Evolutionary conservation across 2,329 filamentous ascomycete species (phyloP), one percentile per base, ranked within the genome.

Genomic region (Rhynchosporium graminicola): DNA sequence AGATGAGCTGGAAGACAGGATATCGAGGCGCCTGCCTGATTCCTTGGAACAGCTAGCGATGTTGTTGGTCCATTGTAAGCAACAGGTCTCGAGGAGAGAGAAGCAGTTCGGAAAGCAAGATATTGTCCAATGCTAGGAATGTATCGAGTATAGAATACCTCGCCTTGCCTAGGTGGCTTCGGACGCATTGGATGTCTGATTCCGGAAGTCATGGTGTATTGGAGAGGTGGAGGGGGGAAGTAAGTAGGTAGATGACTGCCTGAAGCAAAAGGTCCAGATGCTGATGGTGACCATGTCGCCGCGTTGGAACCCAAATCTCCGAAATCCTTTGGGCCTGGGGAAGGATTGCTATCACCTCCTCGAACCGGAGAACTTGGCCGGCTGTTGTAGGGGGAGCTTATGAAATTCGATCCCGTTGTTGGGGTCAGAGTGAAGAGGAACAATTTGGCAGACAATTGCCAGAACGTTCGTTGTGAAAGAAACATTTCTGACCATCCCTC

Each of bases 131-230:
- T 79, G 52, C 89, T 94, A 0, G 91, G 91, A 15, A 98, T 81
- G 74, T 89, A 97, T 59, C 95, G 89, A 0, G 87, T 89, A 75
- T 99, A 99, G 71, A 99, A 94, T 0, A 91, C 86, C 71, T 97
- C 92, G 13, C 92, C 92, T 81, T 96, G 92, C 2, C 91, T 87
- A 1, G 92, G 91, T 0, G 94, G 92, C 74, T 96, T 97, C 1
- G 91, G 89, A 0, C 95, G 87, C 47, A 96, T 80, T 0, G 95
- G 95, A 73, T 99, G 95, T 0, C 92, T 88, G 51, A 93, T 80
- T 63, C 88, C 84, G 73, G 91, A 87, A 2, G 91, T 93, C 65
- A 89, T 87, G 3, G 84, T 88, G 74, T 94, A 97, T 69, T 94
- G 90, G 8, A 91, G 78, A 0, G 95, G 91, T 1, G 89, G 81